Evolutionary conservation across 2,329 filamentous ascomycete genomes (phyloP), one percentile per base, ranked within the genome.

Genomic region (Westerdykella aurantiaca): DNA sequence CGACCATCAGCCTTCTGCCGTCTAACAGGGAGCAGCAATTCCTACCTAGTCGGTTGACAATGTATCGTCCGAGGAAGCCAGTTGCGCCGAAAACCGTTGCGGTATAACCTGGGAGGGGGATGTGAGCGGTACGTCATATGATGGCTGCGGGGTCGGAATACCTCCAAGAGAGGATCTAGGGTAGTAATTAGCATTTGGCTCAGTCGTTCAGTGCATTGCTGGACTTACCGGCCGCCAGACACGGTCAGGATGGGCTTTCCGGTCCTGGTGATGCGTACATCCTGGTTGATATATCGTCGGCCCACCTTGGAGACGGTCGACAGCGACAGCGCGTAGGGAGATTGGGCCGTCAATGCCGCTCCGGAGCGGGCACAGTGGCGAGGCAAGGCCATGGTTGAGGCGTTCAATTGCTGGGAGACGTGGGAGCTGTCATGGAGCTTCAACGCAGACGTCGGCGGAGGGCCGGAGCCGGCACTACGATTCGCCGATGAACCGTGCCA

Each of bases 31-130:
- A 37, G 16, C 11, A 31, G 13, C 11, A n/a, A 37, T 39, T 23
- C 7, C 50, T 75, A 83, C 89, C 89, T 66, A 98, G 79, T 69
- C 88, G 81, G 74, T 96, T 95, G 66, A 98, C 93, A 66, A 98
- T 95, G 70, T 98, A 98, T 66, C 93, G 83, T 66, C 93, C 93
- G 44, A 98, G 75, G 69, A 95, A 91, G 53, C 93, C 93, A 49
- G 90, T 96, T 63, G 93, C 93, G 72, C 93, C 93, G 72, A 98
- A 98, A 61, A 98, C 91, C 46, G 93, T 98, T 49, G 87, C 91
- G 51, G 90, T 96, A 73, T 97, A 89, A 56, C 91, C 91, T 88
- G 62, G 63, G 18, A 48, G 38, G 38, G 45, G 50, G 42, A 52
- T 57, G 61, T 70, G 63, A 63, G 63, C 56, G 56, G 46, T 39